phyloP scores from a whole-genome alignment of 495 filamentous ascomycete species.

The Lophiostoma macrostomum region DNA sequence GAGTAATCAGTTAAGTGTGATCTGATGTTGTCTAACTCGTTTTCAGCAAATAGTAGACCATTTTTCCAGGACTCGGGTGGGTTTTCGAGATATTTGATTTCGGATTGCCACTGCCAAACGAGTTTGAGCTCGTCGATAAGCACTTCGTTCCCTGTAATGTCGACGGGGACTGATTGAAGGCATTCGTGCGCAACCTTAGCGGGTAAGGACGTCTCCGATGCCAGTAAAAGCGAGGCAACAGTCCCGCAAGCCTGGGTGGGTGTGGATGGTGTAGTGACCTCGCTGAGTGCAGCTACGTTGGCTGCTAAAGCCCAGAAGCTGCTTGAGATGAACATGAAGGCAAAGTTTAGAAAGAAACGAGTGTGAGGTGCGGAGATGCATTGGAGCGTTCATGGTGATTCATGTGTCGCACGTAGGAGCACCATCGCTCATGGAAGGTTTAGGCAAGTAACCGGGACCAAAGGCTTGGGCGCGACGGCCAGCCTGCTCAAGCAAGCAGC shows the following conservation, averaged over 20 bases:
- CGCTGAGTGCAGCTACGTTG: too few relatives aligned
- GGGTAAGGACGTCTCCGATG: constrained; percentile 19
- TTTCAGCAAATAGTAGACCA: constrained; percentile 45
- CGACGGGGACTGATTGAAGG: constrained; percentile 46
- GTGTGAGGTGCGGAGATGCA: too few relatives aligned
- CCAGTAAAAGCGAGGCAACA: neutral
- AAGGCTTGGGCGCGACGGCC: too few relatives aligned
- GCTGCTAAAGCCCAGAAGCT: too few relatives aligned
- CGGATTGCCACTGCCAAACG: constrained; percentile 48
- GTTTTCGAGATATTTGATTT: constrained; percentile 42
- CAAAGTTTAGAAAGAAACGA: too few relatives aligned
- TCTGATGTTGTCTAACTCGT: constrained; percentile 40
- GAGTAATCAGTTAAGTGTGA: constrained; percentile 39
- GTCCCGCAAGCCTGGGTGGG: constrained; percentile 5
- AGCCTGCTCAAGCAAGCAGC: too few relatives aligned
- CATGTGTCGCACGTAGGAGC: too few relatives aligned
- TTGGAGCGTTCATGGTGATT: too few relatives aligned
- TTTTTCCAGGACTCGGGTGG: constrained; percentile 46
- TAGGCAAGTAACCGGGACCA: too few relatives aligned
- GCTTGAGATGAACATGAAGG: too few relatives aligned
- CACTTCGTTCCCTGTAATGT: constrained; percentile 41
- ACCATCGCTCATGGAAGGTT: too few relatives aligned
- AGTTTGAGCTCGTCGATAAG: constrained; percentile 45
- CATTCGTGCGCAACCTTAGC: constrained; percentile 45
- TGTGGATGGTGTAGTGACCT: neutral